These are phyloP conservation scores for Trifolium fragiferum DNA, from an alignment of 306 rosid species.

Conservation along the genomic window DNA sequence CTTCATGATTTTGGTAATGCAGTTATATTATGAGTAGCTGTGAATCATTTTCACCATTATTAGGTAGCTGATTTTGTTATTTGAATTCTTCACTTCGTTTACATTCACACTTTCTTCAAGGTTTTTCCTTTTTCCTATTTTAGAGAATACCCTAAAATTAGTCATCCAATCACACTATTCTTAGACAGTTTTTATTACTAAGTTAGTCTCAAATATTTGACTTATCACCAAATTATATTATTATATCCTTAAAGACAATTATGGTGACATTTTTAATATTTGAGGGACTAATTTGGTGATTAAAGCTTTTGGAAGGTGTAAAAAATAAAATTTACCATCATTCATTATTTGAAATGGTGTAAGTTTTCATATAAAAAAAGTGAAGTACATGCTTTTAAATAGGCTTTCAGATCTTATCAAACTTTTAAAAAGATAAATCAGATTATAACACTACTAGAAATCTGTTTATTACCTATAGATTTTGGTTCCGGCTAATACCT, in stretches of 20 bases:
- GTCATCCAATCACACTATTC: background rate
- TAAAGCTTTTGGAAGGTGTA: background rate
- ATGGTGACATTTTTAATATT: background rate
- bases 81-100: background rate
- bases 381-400: too few species aligned
- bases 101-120: constrained; percentile 2
- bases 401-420: background rate
- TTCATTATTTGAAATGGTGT: background rate
- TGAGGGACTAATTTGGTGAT: too few species aligned
- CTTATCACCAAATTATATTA: background rate
- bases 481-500: too few species aligned
- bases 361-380: too few species aligned
- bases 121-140: background rate
- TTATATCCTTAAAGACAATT: background rate
- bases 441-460: too few species aligned
- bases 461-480: too few species aligned
- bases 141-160: constrained; percentile 2
- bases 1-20: constrained; percentile 8
- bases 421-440: background rate
- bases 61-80: constrained; percentile 19
- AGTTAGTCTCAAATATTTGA: constrained; percentile 4
- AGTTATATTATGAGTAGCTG: background rate
- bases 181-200: background rate
- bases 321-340: background rate
- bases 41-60: constrained; percentile 16